Evolutionary conservation across 2,329 filamentous ascomycete species (phyloP).

Genomic region (Penicillium sp.): DNA sequence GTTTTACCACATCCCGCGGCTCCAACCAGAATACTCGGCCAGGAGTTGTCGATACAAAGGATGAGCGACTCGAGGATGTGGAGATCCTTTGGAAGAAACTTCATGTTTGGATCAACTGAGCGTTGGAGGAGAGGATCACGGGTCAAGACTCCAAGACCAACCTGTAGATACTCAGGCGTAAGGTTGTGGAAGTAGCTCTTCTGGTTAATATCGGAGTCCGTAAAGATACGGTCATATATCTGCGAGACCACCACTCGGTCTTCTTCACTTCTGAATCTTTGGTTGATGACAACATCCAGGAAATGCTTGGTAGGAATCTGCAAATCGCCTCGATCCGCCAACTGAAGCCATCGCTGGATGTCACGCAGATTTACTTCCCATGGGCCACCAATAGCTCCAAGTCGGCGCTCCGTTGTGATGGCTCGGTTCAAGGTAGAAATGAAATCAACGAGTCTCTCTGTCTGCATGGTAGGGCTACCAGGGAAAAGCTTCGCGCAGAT

Average conservation of each 20-base stretch:
- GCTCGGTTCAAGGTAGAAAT: conserved; percentile 75
- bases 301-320: conserved; percentile 70
- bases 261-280: conserved; percentile 72
- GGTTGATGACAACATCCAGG: conserved; percentile 76
- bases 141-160: conserved; percentile 70
- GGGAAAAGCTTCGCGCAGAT: conserved; percentile 81
- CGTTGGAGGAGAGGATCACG: conserved; percentile 52
- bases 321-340: conserved; percentile 61
- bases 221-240: conserved; percentile 67
- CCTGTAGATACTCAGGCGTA: conserved; percentile 65
- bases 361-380: conserved; percentile 97
- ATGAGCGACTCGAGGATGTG: conserved; percentile 80
- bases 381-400: conserved; percentile 65
- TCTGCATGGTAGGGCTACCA: conserved; percentile 55
- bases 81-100: conserved; percentile 48
- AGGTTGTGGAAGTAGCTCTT: conserved; percentile 70
- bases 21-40: conserved; percentile 87
- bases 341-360: conserved; percentile 78
- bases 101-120: conserved; percentile 32
- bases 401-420: conserved; percentile 56
- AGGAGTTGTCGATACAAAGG: conserved; percentile 78
- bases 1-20: conserved; percentile 86
- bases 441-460: conserved; percentile 71
- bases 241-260: conserved; percentile 66
- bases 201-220: conserved; percentile 41